Conservation (phyloP, 371 early-diverging fungal genomes). For the Mucor piriformis region DNA sequence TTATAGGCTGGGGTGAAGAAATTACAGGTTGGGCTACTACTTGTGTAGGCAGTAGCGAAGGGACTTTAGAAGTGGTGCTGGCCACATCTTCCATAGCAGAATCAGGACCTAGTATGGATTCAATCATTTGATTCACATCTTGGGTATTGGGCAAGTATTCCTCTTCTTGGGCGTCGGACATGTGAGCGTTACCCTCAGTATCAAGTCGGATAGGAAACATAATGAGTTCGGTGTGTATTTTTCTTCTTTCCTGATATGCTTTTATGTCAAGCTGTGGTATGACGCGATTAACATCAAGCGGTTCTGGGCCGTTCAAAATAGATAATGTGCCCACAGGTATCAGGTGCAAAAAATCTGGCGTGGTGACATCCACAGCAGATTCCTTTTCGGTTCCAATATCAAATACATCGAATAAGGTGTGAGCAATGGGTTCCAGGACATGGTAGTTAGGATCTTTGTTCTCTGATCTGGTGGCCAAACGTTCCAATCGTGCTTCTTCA, state of each 20-base stretch:
- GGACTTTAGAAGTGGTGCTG: not conserved
- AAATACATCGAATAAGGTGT: not conserved
- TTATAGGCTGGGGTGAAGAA: too few relatives aligned
- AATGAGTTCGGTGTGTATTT: not conserved
- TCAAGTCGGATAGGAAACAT: too few relatives aligned
- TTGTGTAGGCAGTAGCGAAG: too few relatives aligned
- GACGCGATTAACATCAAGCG: not conserved
- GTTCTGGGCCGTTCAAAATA: not conserved
- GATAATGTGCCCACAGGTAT: not conserved
- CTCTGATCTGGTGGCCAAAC: not conserved
- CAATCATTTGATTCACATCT: not conserved
- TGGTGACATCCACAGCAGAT: not conserved
- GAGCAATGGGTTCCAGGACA: not conserved
- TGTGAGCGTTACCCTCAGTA: not conserved
- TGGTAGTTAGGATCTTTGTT: not conserved
- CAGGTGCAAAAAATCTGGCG: not conserved
- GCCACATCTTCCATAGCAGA: too few relatives aligned
- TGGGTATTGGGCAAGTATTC: not conserved
- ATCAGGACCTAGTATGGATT: not conserved
- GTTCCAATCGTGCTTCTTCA: conserved; percentile 4
- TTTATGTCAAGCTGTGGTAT: not conserved
- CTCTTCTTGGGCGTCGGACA: not conserved
- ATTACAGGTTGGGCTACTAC: not conserved
- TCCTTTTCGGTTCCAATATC: not conserved
- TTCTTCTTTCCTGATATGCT: conserved; percentile 2